These are phyloP conservation scores for Aspergillus homomorphus DNA, from an alignment of 495 filamentous ascomycete species.

Conservation along the genomic window DNA sequence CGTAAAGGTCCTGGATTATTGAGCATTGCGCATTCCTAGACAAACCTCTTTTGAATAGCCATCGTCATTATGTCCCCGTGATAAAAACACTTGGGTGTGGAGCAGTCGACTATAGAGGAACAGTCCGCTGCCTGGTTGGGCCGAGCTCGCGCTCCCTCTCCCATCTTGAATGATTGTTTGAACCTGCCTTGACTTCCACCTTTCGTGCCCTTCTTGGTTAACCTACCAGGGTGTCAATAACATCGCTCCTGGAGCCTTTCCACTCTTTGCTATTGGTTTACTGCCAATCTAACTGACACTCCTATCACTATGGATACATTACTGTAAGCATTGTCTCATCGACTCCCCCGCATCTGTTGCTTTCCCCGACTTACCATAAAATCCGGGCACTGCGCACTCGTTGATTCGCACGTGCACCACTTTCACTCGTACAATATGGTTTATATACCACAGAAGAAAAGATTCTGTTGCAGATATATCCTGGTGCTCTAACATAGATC, in stretches of 20 bases:
- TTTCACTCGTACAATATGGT: not conserved
- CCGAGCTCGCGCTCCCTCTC: conserved; percentile 7
- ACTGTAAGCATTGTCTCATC: conserved; percentile 54
- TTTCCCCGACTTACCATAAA: not conserved
- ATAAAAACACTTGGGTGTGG: no score
- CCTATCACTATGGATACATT: conserved; percentile 67
- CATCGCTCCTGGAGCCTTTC: not conserved
- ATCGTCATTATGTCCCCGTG: no score
- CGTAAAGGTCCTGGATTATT: no score
- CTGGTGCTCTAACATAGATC: conserved; percentile 11
- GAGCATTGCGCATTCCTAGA: no score
- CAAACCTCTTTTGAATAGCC: no score
- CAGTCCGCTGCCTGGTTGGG: conserved; percentile 7
- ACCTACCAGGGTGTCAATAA: no score
- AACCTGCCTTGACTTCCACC: no score
- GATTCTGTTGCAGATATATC: no score
- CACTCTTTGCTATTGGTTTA: not conserved
- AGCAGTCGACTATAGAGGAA: no score
- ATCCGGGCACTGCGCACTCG: not conserved
- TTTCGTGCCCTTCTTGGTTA: no score
- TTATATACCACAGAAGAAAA: not conserved
- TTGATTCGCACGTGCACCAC: not conserved
- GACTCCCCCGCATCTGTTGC: not conserved
- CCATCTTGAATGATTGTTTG: not conserved
- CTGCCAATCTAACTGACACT: not conserved